Percentiles rank a stretch among this genome's conserved stretches.
Conservation (phyloP, 768 basidiomycete species). For the Mrakia blollopis region DNA sequence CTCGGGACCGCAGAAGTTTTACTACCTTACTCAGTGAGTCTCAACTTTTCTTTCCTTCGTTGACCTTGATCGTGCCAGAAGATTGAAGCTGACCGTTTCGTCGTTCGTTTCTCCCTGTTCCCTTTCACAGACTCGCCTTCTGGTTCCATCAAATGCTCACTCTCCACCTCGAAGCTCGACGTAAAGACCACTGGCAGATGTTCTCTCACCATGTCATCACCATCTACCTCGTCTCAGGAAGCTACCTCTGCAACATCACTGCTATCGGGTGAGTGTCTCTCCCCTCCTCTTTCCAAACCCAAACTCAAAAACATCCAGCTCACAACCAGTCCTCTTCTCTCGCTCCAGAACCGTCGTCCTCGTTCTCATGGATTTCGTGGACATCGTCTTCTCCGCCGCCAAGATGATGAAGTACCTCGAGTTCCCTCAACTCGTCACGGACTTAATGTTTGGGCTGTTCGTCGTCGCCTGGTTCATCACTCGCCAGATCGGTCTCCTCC, state of each 20-base stretch:
- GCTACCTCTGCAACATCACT: conserved; percentile 78
- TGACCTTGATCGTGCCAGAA: neutral
- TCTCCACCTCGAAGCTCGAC: conserved; percentile 82
- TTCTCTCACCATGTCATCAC: conserved; percentile 93
- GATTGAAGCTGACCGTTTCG: neutral
- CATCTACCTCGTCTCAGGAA: conserved; percentile 64
- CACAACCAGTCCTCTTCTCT: neutral
- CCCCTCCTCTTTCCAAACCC: neutral
- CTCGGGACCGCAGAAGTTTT: conserved; percentile 43
- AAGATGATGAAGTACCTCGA: conserved; percentile 91
- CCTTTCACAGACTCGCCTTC: conserved; percentile 58
- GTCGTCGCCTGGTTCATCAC: conserved; percentile 86
- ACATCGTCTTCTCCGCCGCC: conserved; percentile 78
- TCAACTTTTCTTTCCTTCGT: neutral
- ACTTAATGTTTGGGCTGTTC: conserved; percentile 72
- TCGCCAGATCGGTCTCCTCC: conserved; percentile 73
- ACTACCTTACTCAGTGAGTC: conserved; percentile 65
- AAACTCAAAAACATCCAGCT: too few species aligned
- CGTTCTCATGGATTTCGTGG: conserved; percentile 89
- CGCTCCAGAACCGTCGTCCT: conserved; percentile 65
- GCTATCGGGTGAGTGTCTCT: conserved; percentile 55
- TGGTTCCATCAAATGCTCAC: conserved; percentile 88
- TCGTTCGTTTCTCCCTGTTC: neutral
- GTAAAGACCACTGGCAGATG: conserved; percentile 95
- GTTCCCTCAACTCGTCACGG: conserved; percentile 58